Evolutionary conservation across 2,329 filamentous ascomycete genomes (phyloP), one percentile per base, ranked within the genome.

Genomic region (Apiospora pterosperma): DNA sequence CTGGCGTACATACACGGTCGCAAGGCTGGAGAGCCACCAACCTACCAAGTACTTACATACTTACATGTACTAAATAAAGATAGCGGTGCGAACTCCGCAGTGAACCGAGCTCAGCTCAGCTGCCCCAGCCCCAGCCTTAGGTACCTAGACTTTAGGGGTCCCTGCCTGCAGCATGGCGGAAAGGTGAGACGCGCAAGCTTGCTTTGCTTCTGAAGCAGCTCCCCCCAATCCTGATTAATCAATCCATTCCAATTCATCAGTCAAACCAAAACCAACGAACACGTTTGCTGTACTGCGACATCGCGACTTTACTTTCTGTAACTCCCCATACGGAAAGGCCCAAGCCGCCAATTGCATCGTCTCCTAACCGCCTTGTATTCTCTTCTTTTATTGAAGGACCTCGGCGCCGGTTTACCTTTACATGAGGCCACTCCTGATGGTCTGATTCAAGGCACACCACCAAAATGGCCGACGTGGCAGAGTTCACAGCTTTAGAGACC

Each of bases 401-500:
- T 11, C 48, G 48, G 48, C 28, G 16, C 48, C 48, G 48, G 48
- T 31, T 34, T 34, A 28, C 25, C 31, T 31, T n/a, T n/a, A n/a
- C n/a, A n/a, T n/a, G n/a, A 55, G 25, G 28, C 12, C 44, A 60
- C 58, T 12, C 58, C 58, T 60, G 58, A 60, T 60, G 58, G 23
- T 36, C 39, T 36, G 34, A 39, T 60, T 38, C 14, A 60, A 38
- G 34, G 34, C 28, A 31, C 34, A 4, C 44, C 21, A 63, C 36
- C 44, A 62, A 59, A 59, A 68, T 72, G 72, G 72, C 72, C 71
- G 68, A 72, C 67, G 66, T 71, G 61, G 68, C 70, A 38, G 65
- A 67, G 64, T 66, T 66, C 65, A 69, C 41, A 41, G 64, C 66
- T 16, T 67, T 72, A 67, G 72, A 73, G 59, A 62, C 69, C 10